Evolutionary conservation across 805 yeast genomes (phyloP).

Genomic region (Metschnikowia kunwiensis): DNA sequence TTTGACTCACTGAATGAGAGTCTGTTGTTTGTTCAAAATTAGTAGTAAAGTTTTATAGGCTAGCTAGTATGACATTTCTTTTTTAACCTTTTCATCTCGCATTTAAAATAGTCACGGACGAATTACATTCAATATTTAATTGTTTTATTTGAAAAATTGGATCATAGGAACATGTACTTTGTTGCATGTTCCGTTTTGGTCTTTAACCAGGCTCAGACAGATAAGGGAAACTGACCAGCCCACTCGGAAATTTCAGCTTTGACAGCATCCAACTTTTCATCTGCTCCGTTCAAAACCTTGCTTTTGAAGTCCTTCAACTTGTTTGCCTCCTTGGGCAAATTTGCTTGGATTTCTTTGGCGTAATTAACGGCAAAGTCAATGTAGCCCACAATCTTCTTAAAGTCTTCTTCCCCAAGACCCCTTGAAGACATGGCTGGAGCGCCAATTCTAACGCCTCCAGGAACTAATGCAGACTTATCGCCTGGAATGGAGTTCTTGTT

Average conservation of each 20-base stretch:
- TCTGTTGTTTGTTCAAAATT: no score
- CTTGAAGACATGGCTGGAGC: slow-evolving; percentile 99
- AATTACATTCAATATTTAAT: no score
- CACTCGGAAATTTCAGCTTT: slow-evolving; percentile 81
- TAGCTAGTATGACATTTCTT: no score
- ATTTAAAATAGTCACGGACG: no score
- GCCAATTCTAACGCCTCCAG: slow-evolving; percentile 97
- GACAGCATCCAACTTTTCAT: slow-evolving; percentile 56
- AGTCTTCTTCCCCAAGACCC: slow-evolving; percentile 88
- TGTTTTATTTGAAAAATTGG: no score
- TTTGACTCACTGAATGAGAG: no score
- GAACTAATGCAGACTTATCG: slow-evolving; percentile 93
- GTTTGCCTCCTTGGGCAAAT: slow-evolving; percentile 88
- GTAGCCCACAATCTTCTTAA: slow-evolving; percentile 72
- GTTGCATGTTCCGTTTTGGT: no score
- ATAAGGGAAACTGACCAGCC: slow-evolving; percentile 83
- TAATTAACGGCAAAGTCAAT: slow-evolving; percentile 54
- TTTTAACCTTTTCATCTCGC: no score
- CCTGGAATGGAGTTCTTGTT: slow-evolving; percentile 98
- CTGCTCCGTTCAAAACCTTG: slow-evolving; percentile 55
- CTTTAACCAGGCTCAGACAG: no score
- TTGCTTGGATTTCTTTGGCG: slow-evolving; percentile 71
- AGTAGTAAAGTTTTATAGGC: no score
- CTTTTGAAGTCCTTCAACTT: slow-evolving; percentile 95
- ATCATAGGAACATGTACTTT: no score